phyloP scores from a whole-genome alignment of 2,329 filamentous ascomycete species.

The Lecanicillium sp. region DNA sequence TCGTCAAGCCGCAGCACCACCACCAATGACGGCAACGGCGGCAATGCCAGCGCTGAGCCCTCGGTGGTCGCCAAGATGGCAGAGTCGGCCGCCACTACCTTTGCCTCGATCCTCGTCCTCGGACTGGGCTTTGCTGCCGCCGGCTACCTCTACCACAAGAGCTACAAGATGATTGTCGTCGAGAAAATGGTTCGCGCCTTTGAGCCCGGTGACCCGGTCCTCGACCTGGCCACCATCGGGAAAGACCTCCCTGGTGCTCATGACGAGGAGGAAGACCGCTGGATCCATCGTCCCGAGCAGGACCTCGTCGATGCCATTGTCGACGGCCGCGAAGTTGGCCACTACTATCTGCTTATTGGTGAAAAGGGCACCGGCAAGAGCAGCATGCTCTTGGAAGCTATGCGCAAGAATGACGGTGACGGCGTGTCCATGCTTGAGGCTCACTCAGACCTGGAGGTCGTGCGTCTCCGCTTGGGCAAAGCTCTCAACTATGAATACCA shows the following conservation, averaged over 20 bases:
- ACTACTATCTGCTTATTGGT: conserved; percentile 87
- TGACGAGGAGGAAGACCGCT: conserved; percentile 41
- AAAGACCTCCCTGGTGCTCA: conserved; percentile 46
- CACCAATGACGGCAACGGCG: neutral
- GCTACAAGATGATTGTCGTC: conserved; percentile 88
- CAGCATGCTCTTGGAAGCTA: conserved; percentile 90
- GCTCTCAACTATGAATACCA: conserved; percentile 95
- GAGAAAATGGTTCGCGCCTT: conserved; percentile 91
- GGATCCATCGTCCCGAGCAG: conserved; percentile 83
- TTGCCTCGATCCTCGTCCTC: conserved; percentile 67
- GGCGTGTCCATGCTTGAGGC: conserved; percentile 94
- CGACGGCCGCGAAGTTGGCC: conserved; percentile 62
- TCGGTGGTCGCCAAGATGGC: conserved; percentile 55
- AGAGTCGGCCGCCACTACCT: conserved; percentile 68
- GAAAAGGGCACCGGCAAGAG: conserved; percentile 97
- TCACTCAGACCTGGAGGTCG: conserved; percentile 90
- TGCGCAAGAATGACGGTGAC: conserved; percentile 86
- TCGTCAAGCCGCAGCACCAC: neutral
- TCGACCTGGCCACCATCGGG: conserved; percentile 67
- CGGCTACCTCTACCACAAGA: conserved; percentile 71
- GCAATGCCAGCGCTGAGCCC: conserved; percentile 22
- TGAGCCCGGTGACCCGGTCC: conserved; percentile 81
- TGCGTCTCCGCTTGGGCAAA: conserved; percentile 86
- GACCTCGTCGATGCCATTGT: conserved; percentile 76
- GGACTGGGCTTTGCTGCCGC: conserved; percentile 59